Percentiles rank a stretch among this genome's conserved stretches.
These are phyloP conservation scores for Strombidium stylifer DNA, from an alignment of 73 alveolate genomes.

Conservation along the genomic window DNA sequence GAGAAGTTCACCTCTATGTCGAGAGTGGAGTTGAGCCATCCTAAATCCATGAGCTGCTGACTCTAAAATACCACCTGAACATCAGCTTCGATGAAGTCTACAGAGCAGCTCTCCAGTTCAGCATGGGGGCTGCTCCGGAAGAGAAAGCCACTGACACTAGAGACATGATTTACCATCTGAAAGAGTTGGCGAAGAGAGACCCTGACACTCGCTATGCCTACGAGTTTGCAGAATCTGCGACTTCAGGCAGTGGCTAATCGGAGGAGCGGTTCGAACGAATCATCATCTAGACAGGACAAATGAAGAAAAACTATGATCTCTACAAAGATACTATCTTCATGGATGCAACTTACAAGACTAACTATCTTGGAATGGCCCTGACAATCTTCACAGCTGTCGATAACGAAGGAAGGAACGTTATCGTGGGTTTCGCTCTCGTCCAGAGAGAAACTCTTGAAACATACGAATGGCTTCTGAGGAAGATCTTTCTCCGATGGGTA, in stretches of 20 bases:
- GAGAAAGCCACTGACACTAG: slow-evolving; percentile 10
- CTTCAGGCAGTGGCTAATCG: too few species aligned
- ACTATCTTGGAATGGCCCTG: slow-evolving; percentile 37
- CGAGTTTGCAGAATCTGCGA: slow-evolving; percentile 32
- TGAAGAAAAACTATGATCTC: slow-evolving; percentile 21
- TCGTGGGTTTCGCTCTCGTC: slow-evolving; percentile 46
- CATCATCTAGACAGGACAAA: slow-evolving; percentile 21
- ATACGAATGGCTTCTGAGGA: slow-evolving; percentile 46
- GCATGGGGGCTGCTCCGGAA: not conserved
- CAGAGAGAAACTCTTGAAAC: slow-evolving; percentile 41
- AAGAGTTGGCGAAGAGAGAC: slow-evolving; percentile 1
- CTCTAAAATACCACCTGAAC: slow-evolving; percentile 19
- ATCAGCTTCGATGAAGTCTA: slow-evolving; percentile 28
- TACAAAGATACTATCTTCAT: slow-evolving; percentile 56
- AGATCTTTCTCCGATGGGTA: slow-evolving; percentile 23
- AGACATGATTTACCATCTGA: slow-evolving; percentile 1
- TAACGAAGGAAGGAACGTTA: slow-evolving; percentile 56
- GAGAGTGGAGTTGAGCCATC: slow-evolving; percentile 21
- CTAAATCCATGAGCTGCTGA: slow-evolving; percentile 14
- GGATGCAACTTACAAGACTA: slow-evolving; percentile 62
- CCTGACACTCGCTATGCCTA: slow-evolving; percentile 21
- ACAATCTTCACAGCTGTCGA: slow-evolving; percentile 46
- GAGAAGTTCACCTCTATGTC: slow-evolving; percentile 25
- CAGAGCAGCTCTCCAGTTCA: not conserved
- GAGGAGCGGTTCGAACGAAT: slow-evolving; percentile 8